phyloP scores from a whole-genome alignment of 495 filamentous ascomycete species.

The Halenospora varia region DNA sequence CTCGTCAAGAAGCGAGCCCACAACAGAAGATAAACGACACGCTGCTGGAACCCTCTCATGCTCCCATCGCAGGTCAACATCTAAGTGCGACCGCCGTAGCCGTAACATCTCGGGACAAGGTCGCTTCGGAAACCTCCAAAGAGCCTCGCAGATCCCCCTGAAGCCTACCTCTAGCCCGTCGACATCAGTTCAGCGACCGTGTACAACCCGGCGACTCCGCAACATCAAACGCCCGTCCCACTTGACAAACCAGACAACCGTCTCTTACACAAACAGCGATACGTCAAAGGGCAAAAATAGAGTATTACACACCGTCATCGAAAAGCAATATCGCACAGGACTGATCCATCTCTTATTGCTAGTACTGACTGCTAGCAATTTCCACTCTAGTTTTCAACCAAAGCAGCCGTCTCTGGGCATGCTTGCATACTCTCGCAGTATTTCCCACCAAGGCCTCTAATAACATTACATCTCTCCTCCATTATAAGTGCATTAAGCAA shows the following conservation, averaged over 20 bases:
- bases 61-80: background rate
- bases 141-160: background rate
- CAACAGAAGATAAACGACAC: too few relatives aligned
- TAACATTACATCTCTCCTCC: slow-evolving; percentile 21
- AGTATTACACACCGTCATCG: background rate
- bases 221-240: background rate
- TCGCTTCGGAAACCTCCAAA: background rate
- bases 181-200: background rate
- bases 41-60: background rate
- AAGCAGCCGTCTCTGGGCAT: slow-evolving; percentile 19
- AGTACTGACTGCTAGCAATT: too few relatives aligned
- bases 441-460: slow-evolving; percentile 17
- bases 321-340: background rate
- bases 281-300: background rate
- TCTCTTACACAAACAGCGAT: background rate
- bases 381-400: too few relatives aligned
- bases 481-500: slow-evolving; percentile 19
- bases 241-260: background rate
- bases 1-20: too few relatives aligned
- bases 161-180: background rate
- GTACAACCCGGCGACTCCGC: background rate
- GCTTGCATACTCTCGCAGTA: slow-evolving; percentile 20
- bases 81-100: background rate
- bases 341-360: too few relatives aligned
- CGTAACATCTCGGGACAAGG: background rate